These are phyloP conservation scores for Zymoseptoria crescenta DNA, from an alignment of 2,329 filamentous ascomycete species.

Conservation along the genomic window DNA sequence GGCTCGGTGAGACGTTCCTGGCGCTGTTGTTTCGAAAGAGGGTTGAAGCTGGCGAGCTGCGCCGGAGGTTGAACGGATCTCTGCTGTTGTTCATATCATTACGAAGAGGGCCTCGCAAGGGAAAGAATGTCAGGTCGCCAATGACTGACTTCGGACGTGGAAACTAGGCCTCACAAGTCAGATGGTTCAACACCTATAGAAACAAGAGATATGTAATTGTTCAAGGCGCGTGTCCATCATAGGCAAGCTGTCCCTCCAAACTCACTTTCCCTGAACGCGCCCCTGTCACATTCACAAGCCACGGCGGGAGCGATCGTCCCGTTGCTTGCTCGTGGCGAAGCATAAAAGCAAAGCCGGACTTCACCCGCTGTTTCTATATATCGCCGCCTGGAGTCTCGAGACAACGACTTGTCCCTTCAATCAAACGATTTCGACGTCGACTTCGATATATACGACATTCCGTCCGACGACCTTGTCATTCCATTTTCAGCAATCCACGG, in stretches of 20 bases:
- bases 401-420: not conserved
- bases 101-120: slow-evolving; percentile 3
- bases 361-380: not conserved
- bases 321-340: not conserved
- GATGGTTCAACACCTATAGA: not conserved
- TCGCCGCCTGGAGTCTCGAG: not conserved
- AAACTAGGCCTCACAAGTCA: not conserved
- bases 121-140: not conserved
- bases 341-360: not conserved
- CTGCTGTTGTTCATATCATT: slow-evolving; percentile 36
- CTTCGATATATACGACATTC: no score
- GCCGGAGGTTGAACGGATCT: slow-evolving; percentile 40
- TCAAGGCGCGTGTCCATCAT: not conserved
- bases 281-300: not conserved
- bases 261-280: not conserved
- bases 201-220: not conserved
- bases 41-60: slow-evolving; percentile 16
- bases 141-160: not conserved
- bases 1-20: not conserved
- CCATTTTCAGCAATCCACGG: not conserved
- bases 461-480: no score
- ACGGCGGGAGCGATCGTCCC: not conserved
- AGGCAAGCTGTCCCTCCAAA: not conserved
- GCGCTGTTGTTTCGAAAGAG: slow-evolving; percentile 13
- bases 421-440: not conserved